A percentile compares a stretch with the other conserved stretches of the same genome.
Conservation (phyloP, 1,139 yeast genomes). For the Zygosaccharomyces sapae region DNA sequence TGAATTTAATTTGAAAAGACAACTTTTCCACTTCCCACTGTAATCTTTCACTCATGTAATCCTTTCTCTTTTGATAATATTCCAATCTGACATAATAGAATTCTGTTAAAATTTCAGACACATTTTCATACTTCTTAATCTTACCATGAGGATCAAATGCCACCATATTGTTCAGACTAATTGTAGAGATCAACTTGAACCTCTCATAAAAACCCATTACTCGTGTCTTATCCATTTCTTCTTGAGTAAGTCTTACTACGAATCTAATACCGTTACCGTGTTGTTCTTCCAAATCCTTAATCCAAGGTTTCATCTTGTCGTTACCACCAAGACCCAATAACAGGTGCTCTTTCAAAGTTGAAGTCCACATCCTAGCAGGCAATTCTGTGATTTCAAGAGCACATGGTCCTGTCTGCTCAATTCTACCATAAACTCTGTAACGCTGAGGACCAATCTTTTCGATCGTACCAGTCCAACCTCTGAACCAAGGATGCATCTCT, state of each 20-base stretch:
- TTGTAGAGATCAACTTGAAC: conserved; percentile 67
- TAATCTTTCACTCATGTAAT: conserved; percentile 62
- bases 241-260: conserved; percentile 65
- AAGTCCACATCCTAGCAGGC: conserved; percentile 92
- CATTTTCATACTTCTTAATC: conserved; percentile 72
- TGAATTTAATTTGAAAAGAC: conserved; percentile 82
- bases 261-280: conserved; percentile 80
- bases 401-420: conserved; percentile 74
- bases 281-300: conserved; percentile 92
- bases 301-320: conserved; percentile 75
- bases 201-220: conserved; percentile 74
- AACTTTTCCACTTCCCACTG: conserved; percentile 72
- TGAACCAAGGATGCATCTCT: conserved; percentile 89
- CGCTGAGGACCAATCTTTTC: conserved; percentile 62
- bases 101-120: conserved; percentile 74
- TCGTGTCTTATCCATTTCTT: conserved; percentile 78
- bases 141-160: conserved; percentile 93
- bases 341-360: conserved; percentile 79
- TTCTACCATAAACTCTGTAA: conserved; percentile 71
- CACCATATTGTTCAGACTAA: conserved; percentile 83
- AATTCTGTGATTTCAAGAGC: conserved; percentile 88
- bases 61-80: conserved; percentile 87
- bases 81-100: conserved; percentile 87
- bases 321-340: conserved; percentile 68
- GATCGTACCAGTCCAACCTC: conserved; percentile 89